Conservation (phyloP, 2,329 filamentous ascomycete genomes). For the Talaromyces sp. region DNA sequence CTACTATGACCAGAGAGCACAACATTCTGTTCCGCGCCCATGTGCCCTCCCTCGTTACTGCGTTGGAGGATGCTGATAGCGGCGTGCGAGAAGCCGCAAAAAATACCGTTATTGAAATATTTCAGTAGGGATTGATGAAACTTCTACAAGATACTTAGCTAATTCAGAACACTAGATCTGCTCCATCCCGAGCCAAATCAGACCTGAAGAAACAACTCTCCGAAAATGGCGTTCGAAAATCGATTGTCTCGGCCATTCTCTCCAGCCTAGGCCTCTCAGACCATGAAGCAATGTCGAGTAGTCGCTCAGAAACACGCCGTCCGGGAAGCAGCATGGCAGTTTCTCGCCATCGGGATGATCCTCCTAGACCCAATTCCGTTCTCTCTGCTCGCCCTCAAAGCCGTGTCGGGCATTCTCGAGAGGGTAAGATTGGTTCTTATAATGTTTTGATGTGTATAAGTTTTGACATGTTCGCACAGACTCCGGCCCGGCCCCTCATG, state of each 20-base stretch:
- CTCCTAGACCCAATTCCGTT: slow-evolving; percentile 23
- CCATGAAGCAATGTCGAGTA: slow-evolving; percentile 21
- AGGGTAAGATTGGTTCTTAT: slow-evolving; percentile 15
- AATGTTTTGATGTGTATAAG: slow-evolving; percentile 5
- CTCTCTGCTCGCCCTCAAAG: slow-evolving; percentile 24
- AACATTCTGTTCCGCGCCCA: slow-evolving; percentile 76
- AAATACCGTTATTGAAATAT: slow-evolving; percentile 76
- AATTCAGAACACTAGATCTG: slow-evolving; percentile 48
- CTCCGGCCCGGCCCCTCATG: slow-evolving; percentile 16
- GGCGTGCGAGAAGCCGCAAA: slow-evolving; percentile 82
- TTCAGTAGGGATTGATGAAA: slow-evolving; percentile 51
- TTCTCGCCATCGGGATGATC: slow-evolving; percentile 21
- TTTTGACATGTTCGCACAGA: background rate
- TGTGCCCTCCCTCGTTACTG: slow-evolving; percentile 74
- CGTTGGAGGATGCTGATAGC: slow-evolving; percentile 85
- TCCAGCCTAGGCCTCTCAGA: slow-evolving; percentile 58
- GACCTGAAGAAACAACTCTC: slow-evolving; percentile 84
- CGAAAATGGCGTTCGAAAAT: slow-evolving; percentile 76
- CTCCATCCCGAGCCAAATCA: slow-evolving; percentile 75
- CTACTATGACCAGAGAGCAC: slow-evolving; percentile 77
- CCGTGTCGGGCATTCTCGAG: slow-evolving; percentile 9
- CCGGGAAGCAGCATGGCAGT: slow-evolving; percentile 20
- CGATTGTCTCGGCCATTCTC: slow-evolving; percentile 76
- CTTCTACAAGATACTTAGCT: background rate
- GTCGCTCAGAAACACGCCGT: slow-evolving; percentile 16